Conservation (phyloP, 2,329 filamentous ascomycete species). For the Fusarium hainanense region DNA sequence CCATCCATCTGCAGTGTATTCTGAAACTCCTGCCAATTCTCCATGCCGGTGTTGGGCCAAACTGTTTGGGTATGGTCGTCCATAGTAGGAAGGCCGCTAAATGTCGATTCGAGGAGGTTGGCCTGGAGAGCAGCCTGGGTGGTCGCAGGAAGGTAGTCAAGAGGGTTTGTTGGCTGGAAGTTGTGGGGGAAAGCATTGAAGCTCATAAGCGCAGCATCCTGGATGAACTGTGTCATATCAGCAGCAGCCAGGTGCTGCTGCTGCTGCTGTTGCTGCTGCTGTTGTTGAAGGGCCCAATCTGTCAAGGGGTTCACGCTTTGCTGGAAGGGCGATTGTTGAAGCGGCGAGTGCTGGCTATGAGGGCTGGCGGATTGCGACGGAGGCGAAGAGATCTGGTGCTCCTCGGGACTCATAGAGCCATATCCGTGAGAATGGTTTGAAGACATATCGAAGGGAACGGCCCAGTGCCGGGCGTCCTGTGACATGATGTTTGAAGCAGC, state of each 20-base stretch:
- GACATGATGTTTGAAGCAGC: slow-evolving; percentile 51
- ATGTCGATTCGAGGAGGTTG: slow-evolving; percentile 72
- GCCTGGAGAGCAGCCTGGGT: slow-evolving; percentile 73
- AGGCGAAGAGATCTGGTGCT: slow-evolving; percentile 59
- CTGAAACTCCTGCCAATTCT: slow-evolving; percentile 84
- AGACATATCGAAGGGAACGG: slow-evolving; percentile 65
- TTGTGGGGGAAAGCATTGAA: slow-evolving; percentile 64
- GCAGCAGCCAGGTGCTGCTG: slow-evolving; percentile 54
- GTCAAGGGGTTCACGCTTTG: slow-evolving; percentile 64
- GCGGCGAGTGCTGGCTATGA: slow-evolving; percentile 60
- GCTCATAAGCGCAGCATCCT: slow-evolving; percentile 66
- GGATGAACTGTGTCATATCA: slow-evolving; percentile 65
- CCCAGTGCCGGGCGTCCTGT: slow-evolving; percentile 57
- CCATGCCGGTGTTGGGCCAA: slow-evolving; percentile 71
- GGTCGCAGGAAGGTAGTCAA: slow-evolving; percentile 71
- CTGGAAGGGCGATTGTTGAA: slow-evolving; percentile 67
- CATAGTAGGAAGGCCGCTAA: slow-evolving; percentile 67
- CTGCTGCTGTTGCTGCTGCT: slow-evolving; percentile 49
- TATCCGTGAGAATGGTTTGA: slow-evolving; percentile 56
- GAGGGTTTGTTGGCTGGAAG: slow-evolving; percentile 65
- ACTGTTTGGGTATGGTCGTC: slow-evolving; percentile 65
- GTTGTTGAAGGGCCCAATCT: slow-evolving; percentile 71
- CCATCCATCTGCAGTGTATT: slow-evolving; percentile 66
- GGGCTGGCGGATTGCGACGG: slow-evolving; percentile 64
- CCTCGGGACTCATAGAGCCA: slow-evolving; percentile 63